Evolutionary conservation across 208 protist genomes (phyloP).

Genomic region (Zelonia costaricensis): DNA sequence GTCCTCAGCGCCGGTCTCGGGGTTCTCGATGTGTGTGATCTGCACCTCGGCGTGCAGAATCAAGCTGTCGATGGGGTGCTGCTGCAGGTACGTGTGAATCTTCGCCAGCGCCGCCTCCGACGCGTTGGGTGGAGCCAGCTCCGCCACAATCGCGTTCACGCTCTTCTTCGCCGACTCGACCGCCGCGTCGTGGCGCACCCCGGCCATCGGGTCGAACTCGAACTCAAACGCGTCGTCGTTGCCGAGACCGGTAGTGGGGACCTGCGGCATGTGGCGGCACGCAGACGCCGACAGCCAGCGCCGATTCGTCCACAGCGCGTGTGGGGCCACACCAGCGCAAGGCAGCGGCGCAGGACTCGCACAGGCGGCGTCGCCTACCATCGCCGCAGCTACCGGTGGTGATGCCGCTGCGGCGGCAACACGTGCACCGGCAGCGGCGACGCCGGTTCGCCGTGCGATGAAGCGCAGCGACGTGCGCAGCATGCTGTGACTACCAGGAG

Average conservation of each 20-base stretch:
- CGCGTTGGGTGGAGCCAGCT: slow-evolving; percentile 54
- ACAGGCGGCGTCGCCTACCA: too few relatives aligned
- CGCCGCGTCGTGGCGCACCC: slow-evolving; percentile 77
- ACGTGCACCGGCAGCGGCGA: too few relatives aligned
- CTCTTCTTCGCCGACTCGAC: slow-evolving; percentile 62
- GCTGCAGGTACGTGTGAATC: slow-evolving; percentile 57
- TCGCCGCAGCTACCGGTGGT: too few relatives aligned
- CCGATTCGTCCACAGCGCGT: not conserved
- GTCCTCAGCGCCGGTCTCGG: slow-evolving; percentile 64
- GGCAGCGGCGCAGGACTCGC: not conserved
- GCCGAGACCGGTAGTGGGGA: not conserved
- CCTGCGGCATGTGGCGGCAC: not conserved
- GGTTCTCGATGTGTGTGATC: slow-evolving; percentile 86
- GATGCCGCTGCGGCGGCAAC: too few relatives aligned
- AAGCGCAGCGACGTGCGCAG: too few relatives aligned
- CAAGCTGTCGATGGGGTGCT: slow-evolving; percentile 81
- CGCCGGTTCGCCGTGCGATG: too few relatives aligned
- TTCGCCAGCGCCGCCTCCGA: slow-evolving; percentile 52
- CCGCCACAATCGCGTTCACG: slow-evolving; percentile 53
- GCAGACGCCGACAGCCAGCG: not conserved
- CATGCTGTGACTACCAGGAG: too few relatives aligned
- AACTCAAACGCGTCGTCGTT: slow-evolving; percentile 36
- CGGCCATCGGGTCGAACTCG: slow-evolving; percentile 80
- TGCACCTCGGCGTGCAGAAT: slow-evolving; percentile 66
- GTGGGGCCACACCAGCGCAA: too few relatives aligned